Percentiles rank a stretch among this genome's conserved stretches.
phyloP scores from a whole-genome alignment of 805 yeast species.

The Komagataella pastoris region DNA sequence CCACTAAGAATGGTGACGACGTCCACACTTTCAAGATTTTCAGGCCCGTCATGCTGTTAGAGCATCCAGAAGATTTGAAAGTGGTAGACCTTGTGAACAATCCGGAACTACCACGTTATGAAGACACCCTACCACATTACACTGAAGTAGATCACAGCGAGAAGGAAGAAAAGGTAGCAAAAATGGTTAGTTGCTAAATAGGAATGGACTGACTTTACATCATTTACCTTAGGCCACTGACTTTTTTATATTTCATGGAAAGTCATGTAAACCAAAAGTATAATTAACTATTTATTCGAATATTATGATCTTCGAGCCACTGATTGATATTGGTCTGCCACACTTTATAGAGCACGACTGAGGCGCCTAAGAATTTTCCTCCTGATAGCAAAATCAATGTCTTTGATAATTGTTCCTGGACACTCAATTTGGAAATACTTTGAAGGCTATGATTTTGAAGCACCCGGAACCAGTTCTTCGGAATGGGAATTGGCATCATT shows the following conservation, averaged over 20 bases:
- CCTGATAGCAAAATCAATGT: not conserved
- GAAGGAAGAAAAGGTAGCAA: not conserved
- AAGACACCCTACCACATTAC: not conserved
- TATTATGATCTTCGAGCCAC: not conserved
- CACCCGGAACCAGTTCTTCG: conserved; percentile 26
- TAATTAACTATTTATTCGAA: no score
- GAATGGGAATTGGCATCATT: conserved; percentile 64
- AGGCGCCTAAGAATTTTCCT: not conserved
- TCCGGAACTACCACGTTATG: not conserved
- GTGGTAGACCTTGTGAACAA: not conserved
- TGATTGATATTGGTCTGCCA: not conserved
- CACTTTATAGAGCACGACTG: not conserved
- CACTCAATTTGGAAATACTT: conserved; percentile 14
- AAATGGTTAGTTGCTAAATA: no score
- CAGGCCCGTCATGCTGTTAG: not conserved
- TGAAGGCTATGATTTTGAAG: not conserved
- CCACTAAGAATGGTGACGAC: not conserved
- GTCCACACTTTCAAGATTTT: not conserved
- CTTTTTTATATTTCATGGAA: no score
- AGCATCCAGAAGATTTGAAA: not conserved
- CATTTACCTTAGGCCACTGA: not conserved
- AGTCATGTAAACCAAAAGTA: no score
- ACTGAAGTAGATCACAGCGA: not conserved
- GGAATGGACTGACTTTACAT: no score
- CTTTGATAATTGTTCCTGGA: conserved; percentile 38